Percentiles rank a stretch among this genome's conserved stretches.
Evolutionary conservation across 1,284 basidiomycete species (phyloP).

Genomic region (Termitomyces sp.): DNA sequence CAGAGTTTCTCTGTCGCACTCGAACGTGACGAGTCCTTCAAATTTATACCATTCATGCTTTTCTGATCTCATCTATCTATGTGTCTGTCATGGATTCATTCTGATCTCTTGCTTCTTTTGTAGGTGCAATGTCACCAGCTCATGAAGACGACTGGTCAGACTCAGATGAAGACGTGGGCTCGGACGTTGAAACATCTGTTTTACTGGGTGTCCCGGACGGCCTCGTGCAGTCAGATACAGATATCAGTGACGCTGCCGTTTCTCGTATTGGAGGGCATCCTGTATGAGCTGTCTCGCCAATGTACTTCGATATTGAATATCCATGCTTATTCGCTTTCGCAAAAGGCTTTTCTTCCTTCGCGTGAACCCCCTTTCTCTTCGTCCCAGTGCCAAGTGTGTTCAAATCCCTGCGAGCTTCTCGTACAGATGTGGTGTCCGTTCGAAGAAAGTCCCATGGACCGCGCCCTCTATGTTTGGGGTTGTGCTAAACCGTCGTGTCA

Average conservation of each 20-base stretch:
- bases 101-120: slow-evolving; percentile 20
- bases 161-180: slow-evolving; percentile 56
- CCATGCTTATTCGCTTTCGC: slow-evolving; percentile 29
- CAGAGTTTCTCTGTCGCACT: slow-evolving; percentile 56
- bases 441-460: slow-evolving; percentile 74
- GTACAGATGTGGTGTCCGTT: slow-evolving; percentile 85
- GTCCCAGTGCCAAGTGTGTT: slow-evolving; percentile 65
- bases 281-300: slow-evolving; percentile 57
- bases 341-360: slow-evolving; percentile 53
- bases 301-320: slow-evolving; percentile 33
- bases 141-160: slow-evolving; percentile 69
- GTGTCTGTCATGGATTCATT: slow-evolving; percentile 15
- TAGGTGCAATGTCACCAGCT: slow-evolving; percentile 25
- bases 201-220: slow-evolving; percentile 77
- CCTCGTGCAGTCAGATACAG: slow-evolving; percentile 44
- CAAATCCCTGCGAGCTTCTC: slow-evolving; percentile 68
- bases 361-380: slow-evolving; percentile 49
- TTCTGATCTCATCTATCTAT: slow-evolving; percentile 50
- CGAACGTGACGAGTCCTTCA: slow-evolving; percentile 59
- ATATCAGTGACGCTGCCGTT: slow-evolving; percentile 68
- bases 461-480: slow-evolving; percentile 77
- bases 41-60: slow-evolving; percentile 86
- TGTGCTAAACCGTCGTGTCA: slow-evolving; percentile 68
- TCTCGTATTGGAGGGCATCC: slow-evolving; percentile 83
- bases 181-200: slow-evolving; percentile 64